Evolutionary conservation across 2,329 filamentous ascomycete species (phyloP).

Genomic region (Calonectria crousiana): DNA sequence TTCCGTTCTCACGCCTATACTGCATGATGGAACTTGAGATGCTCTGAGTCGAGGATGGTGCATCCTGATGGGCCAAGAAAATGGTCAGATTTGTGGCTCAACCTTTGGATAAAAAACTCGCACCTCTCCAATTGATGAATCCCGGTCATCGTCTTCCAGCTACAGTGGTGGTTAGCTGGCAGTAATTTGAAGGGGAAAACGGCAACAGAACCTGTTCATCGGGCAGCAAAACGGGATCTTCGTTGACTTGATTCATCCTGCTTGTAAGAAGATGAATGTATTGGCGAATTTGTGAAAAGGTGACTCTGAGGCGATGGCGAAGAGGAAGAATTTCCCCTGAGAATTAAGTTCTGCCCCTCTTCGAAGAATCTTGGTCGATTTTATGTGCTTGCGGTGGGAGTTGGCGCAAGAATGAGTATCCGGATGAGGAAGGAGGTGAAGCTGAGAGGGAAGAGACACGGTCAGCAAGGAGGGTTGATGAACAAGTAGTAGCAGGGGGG

Average conservation of each 20-base stretch:
- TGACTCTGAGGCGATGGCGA: not conserved
- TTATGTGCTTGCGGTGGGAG: slow-evolving; percentile 22
- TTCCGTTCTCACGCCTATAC: not conserved
- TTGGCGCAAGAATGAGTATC: slow-evolving; percentile 27
- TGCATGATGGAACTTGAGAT: not conserved
- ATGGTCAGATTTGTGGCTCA: not conserved
- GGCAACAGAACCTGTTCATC: not conserved
- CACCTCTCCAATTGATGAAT: not conserved
- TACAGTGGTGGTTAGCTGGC: not conserved
- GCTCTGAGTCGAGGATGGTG: not conserved
- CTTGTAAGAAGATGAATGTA: no score
- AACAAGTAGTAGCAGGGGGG: not conserved
- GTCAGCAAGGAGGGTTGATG: slow-evolving; percentile 18
- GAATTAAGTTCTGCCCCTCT: not conserved
- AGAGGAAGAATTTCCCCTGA: not conserved
- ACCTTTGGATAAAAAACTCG: not conserved
- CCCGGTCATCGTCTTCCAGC: not conserved
- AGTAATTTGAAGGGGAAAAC: not conserved
- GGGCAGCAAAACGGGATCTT: not conserved
- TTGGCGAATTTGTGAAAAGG: no score
- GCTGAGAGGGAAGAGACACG: slow-evolving; percentile 28
- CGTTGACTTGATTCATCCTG: not conserved
- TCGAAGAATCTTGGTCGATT: not conserved
- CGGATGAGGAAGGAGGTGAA: slow-evolving; percentile 36
- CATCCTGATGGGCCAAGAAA: not conserved